phyloP scores from a whole-genome alignment of 2,329 filamentous ascomycete species.

The Nemania abortiva region DNA sequence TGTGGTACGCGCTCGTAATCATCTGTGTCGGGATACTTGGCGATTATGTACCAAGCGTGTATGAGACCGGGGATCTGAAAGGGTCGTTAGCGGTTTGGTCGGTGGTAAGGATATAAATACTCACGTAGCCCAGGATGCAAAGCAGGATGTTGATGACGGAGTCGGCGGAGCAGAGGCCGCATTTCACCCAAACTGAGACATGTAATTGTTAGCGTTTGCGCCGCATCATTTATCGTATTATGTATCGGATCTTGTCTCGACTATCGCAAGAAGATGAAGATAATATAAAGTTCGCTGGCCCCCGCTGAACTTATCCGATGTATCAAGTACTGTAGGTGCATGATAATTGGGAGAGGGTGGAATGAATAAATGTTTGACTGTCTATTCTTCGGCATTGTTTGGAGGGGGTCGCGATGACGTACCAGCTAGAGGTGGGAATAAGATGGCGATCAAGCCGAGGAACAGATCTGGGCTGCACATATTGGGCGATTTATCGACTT shows the following conservation, averaged over 20 bases:
- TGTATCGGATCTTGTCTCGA: neutral
- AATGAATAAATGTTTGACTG: neutral
- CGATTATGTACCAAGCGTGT: conserved; percentile 98
- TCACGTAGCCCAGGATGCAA: conserved; percentile 76
- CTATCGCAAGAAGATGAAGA: neutral
- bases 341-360: neutral
- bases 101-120: conserved; percentile 50
- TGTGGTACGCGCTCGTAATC: conserved; percentile 75
- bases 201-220: conserved; percentile 49
- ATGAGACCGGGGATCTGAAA: conserved; percentile 82
- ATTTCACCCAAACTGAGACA: conserved; percentile 89
- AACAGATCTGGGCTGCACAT: conserved; percentile 74
- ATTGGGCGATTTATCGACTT: conserved; percentile 14
- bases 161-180: conserved; percentile 91
- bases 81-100: conserved; percentile 7
- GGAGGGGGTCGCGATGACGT: conserved; percentile 52
- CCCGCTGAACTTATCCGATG: neutral
- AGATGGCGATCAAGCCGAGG: conserved; percentile 71
- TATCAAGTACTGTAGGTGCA: neutral
- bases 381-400: neutral
- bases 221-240: neutral
- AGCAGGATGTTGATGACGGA: conserved; percentile 96
- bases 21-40: conserved; percentile 83
- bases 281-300: neutral
- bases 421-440: conserved; percentile 76